Evolutionary conservation across 1,284 basidiomycete species (phyloP), one percentile per base, ranked within the genome.

Genomic region (Calocybe gambosa): DNA sequence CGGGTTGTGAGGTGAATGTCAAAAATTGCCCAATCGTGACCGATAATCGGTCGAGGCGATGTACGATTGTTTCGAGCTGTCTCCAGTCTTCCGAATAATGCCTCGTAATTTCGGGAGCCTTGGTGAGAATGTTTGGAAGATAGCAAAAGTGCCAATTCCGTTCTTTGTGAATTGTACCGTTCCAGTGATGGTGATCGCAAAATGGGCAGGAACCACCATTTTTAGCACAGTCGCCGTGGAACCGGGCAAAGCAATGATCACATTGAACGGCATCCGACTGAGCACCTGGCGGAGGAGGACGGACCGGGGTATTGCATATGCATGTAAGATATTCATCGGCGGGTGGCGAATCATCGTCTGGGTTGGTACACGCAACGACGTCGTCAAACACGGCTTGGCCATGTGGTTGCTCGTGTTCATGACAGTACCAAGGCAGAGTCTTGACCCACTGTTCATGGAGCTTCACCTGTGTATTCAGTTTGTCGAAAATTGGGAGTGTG

Each of bases 191-290:
- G 55, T 89, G 86, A 53, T 90, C 87, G 55, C 87, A 90, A 69
- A 90, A 90, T 0, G 88, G 87, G 59, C 87, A 90, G 6, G 87
- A 90, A 29, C 87, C 87, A n/a, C 87, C 87, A 53, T 83, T 88
- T 52, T 81, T 81, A 9, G 86, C 87, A 54, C 87, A 90, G 46
- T 80, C 73, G 15, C 85, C 87, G 54, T 90, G 87, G 65, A 90
- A 90, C 43, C 86, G 71, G 36, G 87, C 88, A 59, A 77, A 85
- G 54, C 87, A 90, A 56, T 90, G 87, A 58, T 90, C 87, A 59
- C 87, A 90, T 60, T 90, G 87, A 5, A 90, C 88, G 0, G 88
- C 87, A 59, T 89, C 86, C 0, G 87, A 89, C 19, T 74, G 67
- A 9, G 70, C 67, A n/a, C 85, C 85, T 4, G 76, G 74, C 1